Base-by-base conservation (phyloP, 1,139 yeast genomes). In the Spathaspora sp. region DNA sequence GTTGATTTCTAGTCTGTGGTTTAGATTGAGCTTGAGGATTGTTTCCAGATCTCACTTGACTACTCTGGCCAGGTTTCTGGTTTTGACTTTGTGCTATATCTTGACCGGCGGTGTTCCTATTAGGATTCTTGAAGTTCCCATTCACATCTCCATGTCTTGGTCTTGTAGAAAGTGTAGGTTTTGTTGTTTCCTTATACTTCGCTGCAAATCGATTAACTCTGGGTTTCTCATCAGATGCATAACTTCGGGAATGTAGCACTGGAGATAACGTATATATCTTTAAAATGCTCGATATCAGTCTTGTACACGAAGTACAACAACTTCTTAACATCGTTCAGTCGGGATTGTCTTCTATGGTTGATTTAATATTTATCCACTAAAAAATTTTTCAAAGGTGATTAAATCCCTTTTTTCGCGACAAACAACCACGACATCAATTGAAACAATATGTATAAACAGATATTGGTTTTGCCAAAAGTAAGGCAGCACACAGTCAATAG, bases 131-230 rank as follows among this genome's bases (percentile, higher is more conserved):
- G 2, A 13, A 27, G 13, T 6, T 8, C 31, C 11, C 18, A 9
- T 13, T 31, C 18, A 31, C 6, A 20, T 20, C 23, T 20, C n/a
- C n/a, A n/a, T 20, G 18, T 15, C 18, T 31, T 27, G 31, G 31
- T 11, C 13, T 11, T 10, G 31, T 10, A 15, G 34, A 4, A n/a
- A 18, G 36, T 2, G 42, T 24, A 17, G 44, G 42, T 26, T 47
- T 38, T 2, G 42, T 24, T 18, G 44, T 41, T 20, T 47, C 27
- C 3, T 40, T 15, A 40, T 48, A 50, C 18, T 50, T 48, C 38
- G 46, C 43, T 11, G 52, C 52, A 48, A 50, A 50, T 39, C 52
- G 43, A 25, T 50, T 50, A 20, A 37, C 43, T 29, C 31, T 41
- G 2, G 49, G 51, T 39, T 13, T 31, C 9, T 9, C 36, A 31